Evolutionary conservation across 2,329 filamentous ascomycete genomes (phyloP).

Genomic region (Ophiocordyceps robertsii): DNA sequence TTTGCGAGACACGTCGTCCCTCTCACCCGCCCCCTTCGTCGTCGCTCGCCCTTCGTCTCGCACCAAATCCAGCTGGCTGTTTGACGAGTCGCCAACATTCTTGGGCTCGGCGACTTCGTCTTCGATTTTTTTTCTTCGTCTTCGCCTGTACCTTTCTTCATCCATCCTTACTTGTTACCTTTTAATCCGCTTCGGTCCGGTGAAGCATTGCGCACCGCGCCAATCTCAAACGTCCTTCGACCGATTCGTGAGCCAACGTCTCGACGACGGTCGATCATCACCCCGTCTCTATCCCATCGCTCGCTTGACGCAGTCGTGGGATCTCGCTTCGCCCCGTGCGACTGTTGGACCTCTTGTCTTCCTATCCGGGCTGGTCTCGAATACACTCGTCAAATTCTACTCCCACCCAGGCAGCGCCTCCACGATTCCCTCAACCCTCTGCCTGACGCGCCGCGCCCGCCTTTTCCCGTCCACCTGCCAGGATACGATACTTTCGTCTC

Average conservation of each 20-base stretch:
- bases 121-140: conserved; percentile 11
- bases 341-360: conserved; percentile 13
- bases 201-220: conserved; percentile 8
- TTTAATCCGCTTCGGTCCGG: conserved; percentile 10
- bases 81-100: conserved; percentile 4
- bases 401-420: conserved; percentile 21
- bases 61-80: conserved; percentile 9
- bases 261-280: conserved; percentile 24
- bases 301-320: conserved; percentile 33
- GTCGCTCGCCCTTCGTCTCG: conserved; percentile 5
- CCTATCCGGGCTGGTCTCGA: conserved; percentile 36
- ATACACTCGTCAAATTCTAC: conserved; percentile 10
- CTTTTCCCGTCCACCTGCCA: neutral
- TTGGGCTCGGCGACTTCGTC: conserved; percentile 4
- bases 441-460: neutral
- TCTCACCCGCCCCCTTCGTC: conserved; percentile 10
- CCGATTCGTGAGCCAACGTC: conserved; percentile 16
- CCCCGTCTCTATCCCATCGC: conserved; percentile 17
- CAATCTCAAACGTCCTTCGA: conserved; percentile 12
- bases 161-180: conserved; percentile 1
- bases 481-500: neutral
- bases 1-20: conserved; percentile 9
- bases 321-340: conserved; percentile 10
- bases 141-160: conserved; percentile 2
- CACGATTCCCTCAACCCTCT: neutral